Conservation (phyloP, 441 rosid genomes). For the Pelargonium cotyledonis region DNA sequence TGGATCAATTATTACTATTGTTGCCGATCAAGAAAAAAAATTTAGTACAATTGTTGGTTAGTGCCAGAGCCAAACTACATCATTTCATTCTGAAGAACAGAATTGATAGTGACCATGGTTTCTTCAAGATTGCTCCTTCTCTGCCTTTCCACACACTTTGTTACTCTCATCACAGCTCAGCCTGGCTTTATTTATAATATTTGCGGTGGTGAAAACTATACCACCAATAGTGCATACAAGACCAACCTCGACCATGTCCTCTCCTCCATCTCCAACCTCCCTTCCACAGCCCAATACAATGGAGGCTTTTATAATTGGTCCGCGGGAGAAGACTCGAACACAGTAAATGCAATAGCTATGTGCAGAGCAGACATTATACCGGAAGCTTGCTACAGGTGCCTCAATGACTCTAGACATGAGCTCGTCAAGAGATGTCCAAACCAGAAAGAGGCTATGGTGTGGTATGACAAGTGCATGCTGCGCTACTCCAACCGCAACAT, state of each 20-base stretch:
- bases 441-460: slow-evolving; percentile 28
- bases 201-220: slow-evolving; percentile 21
- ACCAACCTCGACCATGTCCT: slow-evolving; percentile 24
- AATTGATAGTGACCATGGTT: neutral
- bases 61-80: neutral
- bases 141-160: neutral
- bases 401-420: slow-evolving; percentile 21
- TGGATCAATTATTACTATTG: too few species aligned
- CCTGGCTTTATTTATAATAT: neutral
- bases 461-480: slow-evolving; percentile 35
- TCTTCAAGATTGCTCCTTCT: slow-evolving; percentile 9
- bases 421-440: slow-evolving; percentile 25
- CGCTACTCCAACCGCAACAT: slow-evolving; percentile 34
- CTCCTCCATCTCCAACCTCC: slow-evolving; percentile 15
- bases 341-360: slow-evolving; percentile 17
- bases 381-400: slow-evolving; percentile 33
- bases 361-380: slow-evolving; percentile 40
- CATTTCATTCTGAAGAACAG: neutral
- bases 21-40: too few species aligned
- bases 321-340: slow-evolving; percentile 15
- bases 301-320: slow-evolving; percentile 29
- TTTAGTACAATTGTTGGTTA: too few species aligned
- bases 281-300: slow-evolving; percentile 18
- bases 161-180: slow-evolving; percentile 7
- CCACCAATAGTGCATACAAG: slow-evolving; percentile 31